A percentile compares a stretch with the other conserved stretches of the same genome.
Evolutionary conservation across 176 grass and related monocot genomes (phyloP).

Genomic region (sorghum (Sorghum bicolor)): Sorghum_bicolor_NCBIv3 NC_012870.2:5845001-5845500

Average conservation of each 20-base stretch:
- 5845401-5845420: conserved; percentile 75
- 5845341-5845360: conserved; percentile 27
- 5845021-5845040: conserved; percentile 51
- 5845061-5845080: conserved; percentile 66
- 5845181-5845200: conserved; percentile 92
- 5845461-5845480: conserved; percentile 81
- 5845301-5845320: neutral
- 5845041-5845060: conserved; percentile 75
- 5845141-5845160: conserved; percentile 43
- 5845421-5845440: conserved; percentile 72
- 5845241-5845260: conserved; percentile 72
- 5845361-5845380: conserved; percentile 84
- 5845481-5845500: conserved; percentile 98
- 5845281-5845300: conserved; percentile 51
- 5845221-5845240: conserved; percentile 87
- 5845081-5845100: conserved; percentile 76
- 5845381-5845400: conserved; percentile 75
- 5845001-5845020: conserved; percentile 31
- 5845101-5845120: conserved; percentile 49
- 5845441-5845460: conserved; percentile 81
- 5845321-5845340: neutral
- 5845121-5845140: conserved; percentile 35
- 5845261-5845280: conserved; percentile 66
- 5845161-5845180: conserved; percentile 68
- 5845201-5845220: conserved; percentile 90